A percentile compares a stretch with the other conserved stretches of the same genome.
Evolutionary conservation across 2,329 filamentous ascomycete species (phyloP).

Genomic region (Calonectria hawksworthii): DNA sequence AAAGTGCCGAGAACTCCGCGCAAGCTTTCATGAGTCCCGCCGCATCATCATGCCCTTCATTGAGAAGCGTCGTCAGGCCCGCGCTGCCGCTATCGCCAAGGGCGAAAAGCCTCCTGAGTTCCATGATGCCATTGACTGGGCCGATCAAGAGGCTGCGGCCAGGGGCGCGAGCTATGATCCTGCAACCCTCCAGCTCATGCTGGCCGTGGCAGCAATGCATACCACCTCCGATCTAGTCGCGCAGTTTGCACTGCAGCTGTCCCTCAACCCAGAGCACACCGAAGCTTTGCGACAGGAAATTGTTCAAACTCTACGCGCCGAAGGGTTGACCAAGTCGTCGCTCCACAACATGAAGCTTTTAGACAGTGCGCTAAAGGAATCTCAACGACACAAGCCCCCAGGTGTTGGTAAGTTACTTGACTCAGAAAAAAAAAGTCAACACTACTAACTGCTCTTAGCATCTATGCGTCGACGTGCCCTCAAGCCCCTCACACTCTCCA

Average conservation of each 20-base stretch:
- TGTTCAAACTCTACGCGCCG: neutral
- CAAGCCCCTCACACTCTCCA: neutral
- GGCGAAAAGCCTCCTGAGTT: neutral
- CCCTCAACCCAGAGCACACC: neutral
- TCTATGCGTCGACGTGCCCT: neutral
- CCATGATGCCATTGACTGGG: conserved; percentile 3
- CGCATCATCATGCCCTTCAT: conserved; percentile 3
- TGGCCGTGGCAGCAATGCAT: neutral
- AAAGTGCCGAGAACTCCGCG: neutral
- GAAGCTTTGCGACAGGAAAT: neutral
- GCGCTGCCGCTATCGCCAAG: neutral
- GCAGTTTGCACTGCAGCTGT: neutral
- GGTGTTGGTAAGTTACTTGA: neutral
- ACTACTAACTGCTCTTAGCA: neutral
- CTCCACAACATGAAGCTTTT: conserved; percentile 1
- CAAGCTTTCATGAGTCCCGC: neutral
- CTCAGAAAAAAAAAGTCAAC: neutral
- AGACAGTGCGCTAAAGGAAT: neutral
- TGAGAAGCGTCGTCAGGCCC: neutral
- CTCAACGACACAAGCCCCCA: neutral
- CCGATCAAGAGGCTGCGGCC: neutral
- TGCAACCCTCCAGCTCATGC: neutral
- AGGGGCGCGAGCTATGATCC: neutral
- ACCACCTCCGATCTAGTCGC: neutral
- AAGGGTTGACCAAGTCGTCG: neutral